Evolutionary conservation across 1,284 basidiomycete species (phyloP).

Genomic region (Irpex rosettiformis): DNA sequence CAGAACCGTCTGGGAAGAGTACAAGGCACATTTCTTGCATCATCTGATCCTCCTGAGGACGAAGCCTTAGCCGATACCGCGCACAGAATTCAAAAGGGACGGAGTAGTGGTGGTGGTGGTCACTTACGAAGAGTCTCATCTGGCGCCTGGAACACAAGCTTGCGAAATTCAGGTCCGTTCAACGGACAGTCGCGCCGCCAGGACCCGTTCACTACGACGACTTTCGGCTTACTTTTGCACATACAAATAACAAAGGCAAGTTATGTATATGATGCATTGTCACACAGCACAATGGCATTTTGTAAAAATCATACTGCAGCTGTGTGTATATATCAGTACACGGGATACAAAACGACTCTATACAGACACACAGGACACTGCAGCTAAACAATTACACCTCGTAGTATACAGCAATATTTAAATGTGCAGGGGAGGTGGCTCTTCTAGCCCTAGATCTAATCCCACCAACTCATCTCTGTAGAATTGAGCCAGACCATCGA

Average conservation of each 20-base stretch:
- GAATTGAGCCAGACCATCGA: conserved; percentile 51
- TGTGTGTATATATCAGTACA: too few species aligned
- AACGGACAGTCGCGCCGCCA: too few species aligned
- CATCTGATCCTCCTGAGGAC: neutral
- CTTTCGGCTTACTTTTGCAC: too few species aligned
- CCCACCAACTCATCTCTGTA: conserved; percentile 70
- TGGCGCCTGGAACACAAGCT: too few species aligned
- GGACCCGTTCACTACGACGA: too few species aligned
- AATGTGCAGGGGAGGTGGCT: conserved; percentile 54
- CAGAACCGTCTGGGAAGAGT: neutral
- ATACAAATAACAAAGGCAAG: too few species aligned
- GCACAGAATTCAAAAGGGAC: neutral
- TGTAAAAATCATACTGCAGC: too few species aligned
- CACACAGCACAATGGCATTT: too few species aligned
- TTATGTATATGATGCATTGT: too few species aligned
- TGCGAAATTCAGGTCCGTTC: too few species aligned
- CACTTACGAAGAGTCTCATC: neutral
- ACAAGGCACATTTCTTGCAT: neutral
- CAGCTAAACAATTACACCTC: neutral
- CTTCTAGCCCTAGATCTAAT: conserved; percentile 44
- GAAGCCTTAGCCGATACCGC: neutral
- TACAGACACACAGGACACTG: neutral
- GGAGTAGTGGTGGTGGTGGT: neutral
- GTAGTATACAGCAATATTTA: conserved; percentile 11
- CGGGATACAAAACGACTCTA: too few species aligned